Conservation (phyloP, 2,329 filamentous ascomycete species). For the Calonectria pauciramosa region DNA sequence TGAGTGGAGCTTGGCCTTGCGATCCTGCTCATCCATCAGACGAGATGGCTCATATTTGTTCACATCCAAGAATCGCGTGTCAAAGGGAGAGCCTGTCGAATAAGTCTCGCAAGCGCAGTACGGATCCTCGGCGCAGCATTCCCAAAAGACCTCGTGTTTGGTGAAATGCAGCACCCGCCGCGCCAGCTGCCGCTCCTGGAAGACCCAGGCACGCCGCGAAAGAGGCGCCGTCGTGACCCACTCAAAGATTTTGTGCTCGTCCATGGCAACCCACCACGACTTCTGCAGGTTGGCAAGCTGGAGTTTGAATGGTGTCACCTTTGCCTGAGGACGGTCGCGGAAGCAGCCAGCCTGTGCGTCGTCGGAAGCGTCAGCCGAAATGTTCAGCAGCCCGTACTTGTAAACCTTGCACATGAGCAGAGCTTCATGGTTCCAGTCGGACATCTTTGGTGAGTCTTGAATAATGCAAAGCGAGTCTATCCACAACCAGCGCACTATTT, state of each 20-base stretch:
- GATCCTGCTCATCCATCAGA: background rate
- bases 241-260: background rate
- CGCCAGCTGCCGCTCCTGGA: slow-evolving; percentile 1
- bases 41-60: background rate
- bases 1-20: background rate
- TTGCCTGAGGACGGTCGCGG: background rate
- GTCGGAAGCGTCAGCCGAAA: background rate
- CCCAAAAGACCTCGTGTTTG: background rate
- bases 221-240: background rate
- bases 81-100: background rate
- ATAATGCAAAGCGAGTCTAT: slow-evolving; percentile 5
- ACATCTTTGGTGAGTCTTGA: background rate
- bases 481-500: background rate
- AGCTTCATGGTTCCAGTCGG: slow-evolving; percentile 4
- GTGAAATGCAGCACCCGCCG: background rate
- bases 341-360: background rate
- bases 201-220: background rate
- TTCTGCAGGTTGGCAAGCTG: background rate
- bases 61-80: background rate
- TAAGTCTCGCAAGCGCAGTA: background rate
- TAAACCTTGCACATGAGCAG: slow-evolving; percentile 1
- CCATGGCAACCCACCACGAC: slow-evolving; percentile 2
- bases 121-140: background rate
- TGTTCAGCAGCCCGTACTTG: background rate
- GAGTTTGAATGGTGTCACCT: background rate